phyloP scores from a whole-genome alignment of 2,329 filamentous ascomycete species.

The Pseudogymnoascus sp. region DNA sequence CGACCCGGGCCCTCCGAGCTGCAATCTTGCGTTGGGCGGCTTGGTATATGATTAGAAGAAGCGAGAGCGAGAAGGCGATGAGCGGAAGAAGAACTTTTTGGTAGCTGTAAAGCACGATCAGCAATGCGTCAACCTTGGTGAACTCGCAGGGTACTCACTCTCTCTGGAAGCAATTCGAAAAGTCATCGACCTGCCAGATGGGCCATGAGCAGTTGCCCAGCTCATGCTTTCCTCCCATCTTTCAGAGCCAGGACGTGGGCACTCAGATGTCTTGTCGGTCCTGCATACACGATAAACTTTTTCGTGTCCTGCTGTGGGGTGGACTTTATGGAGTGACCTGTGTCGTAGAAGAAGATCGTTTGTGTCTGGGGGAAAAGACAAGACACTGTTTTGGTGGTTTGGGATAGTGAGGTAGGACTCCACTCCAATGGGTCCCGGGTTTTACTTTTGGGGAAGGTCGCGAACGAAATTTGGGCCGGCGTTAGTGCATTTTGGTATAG shows the following conservation, averaged over 20 bases:
- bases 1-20: slow-evolving; percentile 38
- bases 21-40: slow-evolving; percentile 44
- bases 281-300: slow-evolving; percentile 4
- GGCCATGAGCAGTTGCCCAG: slow-evolving; percentile 27
- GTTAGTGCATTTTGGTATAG: slow-evolving; percentile 10
- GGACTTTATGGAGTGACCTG: not conserved
- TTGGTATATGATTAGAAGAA: slow-evolving; percentile 55
- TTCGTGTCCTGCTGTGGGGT: not conserved
- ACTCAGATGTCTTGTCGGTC: not conserved
- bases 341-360: not conserved
- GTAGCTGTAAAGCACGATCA: slow-evolving; percentile 46
- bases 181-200: slow-evolving; percentile 54
- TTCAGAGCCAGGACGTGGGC: not conserved
- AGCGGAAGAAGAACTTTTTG: slow-evolving; percentile 74
- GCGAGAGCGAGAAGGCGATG: slow-evolving; percentile 58
- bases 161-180: slow-evolving; percentile 53
- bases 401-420: not conserved
- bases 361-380: not conserved
- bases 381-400: slow-evolving; percentile 7
- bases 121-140: not conserved
- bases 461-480: slow-evolving; percentile 4
- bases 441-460: slow-evolving; percentile 9
- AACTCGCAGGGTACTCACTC: slow-evolving; percentile 46
- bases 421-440: not conserved
- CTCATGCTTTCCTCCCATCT: slow-evolving; percentile 10